Base-by-base conservation (phyloP, 177 flowering plant species). In the Vitis hybrid region DNA sequence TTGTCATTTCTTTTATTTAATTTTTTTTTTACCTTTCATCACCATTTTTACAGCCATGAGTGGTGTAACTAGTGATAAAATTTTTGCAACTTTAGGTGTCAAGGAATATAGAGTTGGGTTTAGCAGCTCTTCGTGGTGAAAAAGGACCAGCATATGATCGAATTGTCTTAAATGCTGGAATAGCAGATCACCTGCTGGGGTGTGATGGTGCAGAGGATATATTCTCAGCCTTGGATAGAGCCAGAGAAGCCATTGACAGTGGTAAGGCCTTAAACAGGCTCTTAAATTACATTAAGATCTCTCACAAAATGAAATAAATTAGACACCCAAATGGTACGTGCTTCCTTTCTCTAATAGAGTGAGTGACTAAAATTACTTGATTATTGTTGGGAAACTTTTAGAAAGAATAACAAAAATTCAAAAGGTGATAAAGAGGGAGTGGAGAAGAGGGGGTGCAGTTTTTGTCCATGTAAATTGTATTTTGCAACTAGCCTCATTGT, bases 221-320 rank as follows among this genome's bases (percentile, higher is more conserved):
- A 65, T 61, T 79, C 23, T 58, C 81, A 6, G 97, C 98, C 23
- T 50, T 96, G 56, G 90, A 92, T 56, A 88, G 99, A 86, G 98
- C 99, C 56, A 86, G 93, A 73, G 98, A 96, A 67, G 97, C 97
- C 67, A 89, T 96, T 67, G 99, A 96, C 79, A 94, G 97, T 76
- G 99, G 98, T 49, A 76, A 80, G 69, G 99, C 98, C 49, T 80
- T 92, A 8, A 79, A 83, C 54, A 83, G 83, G 82, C 83, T 96
- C 26, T 70, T 92, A 67, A 87, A 82, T 73, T 96, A 93, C 86
- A 89, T 94, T 48, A 91, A 82, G 76, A 68, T 74, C 39, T 89
- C 97, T 12, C 88, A 89, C 70, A 84, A 80, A 75, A 68, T 91
- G 58, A 72, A 79, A 62, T 75, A 61, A 78, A 63, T 7, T 8